Evolutionary conservation across 2,329 filamentous ascomycete genomes (phyloP).

Genomic region (Fusarium sp.): DNA sequence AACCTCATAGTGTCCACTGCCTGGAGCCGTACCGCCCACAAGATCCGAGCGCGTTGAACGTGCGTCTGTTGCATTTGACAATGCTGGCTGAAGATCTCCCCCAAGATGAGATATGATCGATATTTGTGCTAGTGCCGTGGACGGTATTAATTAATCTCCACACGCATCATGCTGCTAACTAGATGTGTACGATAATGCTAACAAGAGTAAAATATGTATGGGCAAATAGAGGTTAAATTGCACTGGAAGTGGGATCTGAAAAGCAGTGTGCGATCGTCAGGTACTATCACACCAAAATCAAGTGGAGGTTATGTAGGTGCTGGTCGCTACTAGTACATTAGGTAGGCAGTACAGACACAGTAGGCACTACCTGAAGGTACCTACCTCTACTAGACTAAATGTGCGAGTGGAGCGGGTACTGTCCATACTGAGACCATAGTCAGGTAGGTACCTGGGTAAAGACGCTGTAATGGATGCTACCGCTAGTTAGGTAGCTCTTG

Average conservation of each 20-base stretch:
- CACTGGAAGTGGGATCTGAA: not conserved
- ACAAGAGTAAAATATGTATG: not conserved
- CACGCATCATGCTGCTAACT: not conserved
- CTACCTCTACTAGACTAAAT: too few species aligned
- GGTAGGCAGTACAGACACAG: too few species aligned
- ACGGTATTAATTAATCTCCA: slow-evolving; percentile 2
- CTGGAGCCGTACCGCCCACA: not conserved
- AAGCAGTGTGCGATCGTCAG: not conserved
- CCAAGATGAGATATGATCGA: slow-evolving; percentile 24
- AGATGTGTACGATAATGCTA: not conserved
- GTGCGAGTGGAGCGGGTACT: not conserved
- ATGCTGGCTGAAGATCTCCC: slow-evolving; percentile 29
- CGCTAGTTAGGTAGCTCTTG: not conserved
- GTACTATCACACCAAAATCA: not conserved
- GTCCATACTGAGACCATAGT: not conserved
- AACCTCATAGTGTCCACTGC: not conserved
- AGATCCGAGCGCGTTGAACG: slow-evolving; percentile 8
- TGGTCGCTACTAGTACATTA: too few species aligned
- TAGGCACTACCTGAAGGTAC: too few species aligned
- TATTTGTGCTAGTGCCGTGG: not conserved
- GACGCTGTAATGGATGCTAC: not conserved
- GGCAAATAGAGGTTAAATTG: not conserved
- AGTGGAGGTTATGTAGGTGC: not conserved
- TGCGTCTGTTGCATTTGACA: not conserved
- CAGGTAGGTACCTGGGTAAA: not conserved